phyloP scores from a whole-genome alignment of 129 eudicot species.

The Saussurea involucrata region DNA sequence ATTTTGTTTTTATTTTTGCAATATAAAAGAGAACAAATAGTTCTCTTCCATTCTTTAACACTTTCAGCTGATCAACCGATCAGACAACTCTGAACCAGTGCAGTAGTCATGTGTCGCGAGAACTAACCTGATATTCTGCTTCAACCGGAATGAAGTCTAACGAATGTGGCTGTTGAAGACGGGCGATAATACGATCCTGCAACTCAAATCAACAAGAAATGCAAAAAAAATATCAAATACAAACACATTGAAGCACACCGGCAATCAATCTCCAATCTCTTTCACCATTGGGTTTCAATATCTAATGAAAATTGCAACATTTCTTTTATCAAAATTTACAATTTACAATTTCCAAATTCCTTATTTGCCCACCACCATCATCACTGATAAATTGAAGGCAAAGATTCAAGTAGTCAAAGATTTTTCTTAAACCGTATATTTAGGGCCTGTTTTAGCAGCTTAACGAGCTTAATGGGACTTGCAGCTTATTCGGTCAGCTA shows the following conservation, averaged over 20 bases:
- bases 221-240: neutral
- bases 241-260: neutral
- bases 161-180: slow-evolving; percentile 90
- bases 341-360: neutral
- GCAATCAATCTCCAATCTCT: neutral
- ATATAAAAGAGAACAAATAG: neutral
- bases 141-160: slow-evolving; percentile 91
- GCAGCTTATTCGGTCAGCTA: no score
- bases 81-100: neutral
- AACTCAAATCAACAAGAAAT: slow-evolving; percentile 17
- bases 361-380: neutral
- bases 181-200: slow-evolving; percentile 90
- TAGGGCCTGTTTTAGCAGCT: no score
- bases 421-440: neutral
- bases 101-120: neutral
- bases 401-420: neutral
- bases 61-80: neutral
- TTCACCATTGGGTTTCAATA: neutral
- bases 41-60: neutral
- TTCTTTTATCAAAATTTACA: neutral
- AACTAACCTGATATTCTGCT: slow-evolving; percentile 89
- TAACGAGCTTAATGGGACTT: no score
- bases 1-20: neutral
- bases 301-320: neutral
- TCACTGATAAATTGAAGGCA: neutral